Evolutionary conservation across 352 stramenopile species (phyloP), one percentile per base, ranked within the genome.

Genomic region (Phytophthora pistaciae): DNA sequence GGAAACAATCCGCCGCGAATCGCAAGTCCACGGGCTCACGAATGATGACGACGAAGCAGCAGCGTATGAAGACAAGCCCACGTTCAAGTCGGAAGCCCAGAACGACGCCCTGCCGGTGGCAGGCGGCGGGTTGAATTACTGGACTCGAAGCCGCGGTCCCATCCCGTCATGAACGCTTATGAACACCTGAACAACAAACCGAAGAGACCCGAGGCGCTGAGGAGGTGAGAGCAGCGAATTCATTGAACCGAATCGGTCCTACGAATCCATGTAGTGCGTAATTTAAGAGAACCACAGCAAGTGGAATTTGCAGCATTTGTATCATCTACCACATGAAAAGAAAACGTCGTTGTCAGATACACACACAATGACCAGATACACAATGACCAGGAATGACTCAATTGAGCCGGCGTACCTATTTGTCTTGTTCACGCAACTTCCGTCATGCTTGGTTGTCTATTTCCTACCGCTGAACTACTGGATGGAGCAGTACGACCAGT

Each of bases 1-100:
- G 66, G 88, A 93, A 60, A 93, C 84, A 0, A 85, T 93, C 49
- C 75, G 74, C 31, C 83, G 73, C 36, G 85, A 95, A 72, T 95
- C 85, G 5, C 80, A 82, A 36, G 82, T 74, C 25, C 74, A 92
- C n/a, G 82, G 84, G 5, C 78, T 93, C 54, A 66, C 78, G 14
- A 79, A 83, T 23, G 75, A 87, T 9, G 74, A 85, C 4, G 78
- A 84, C 10, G 83, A 46, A 4, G 61, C 73, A 3, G 61, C 73
- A 3, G 78, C 79, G 7, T 67, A 77, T 31, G 72, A 77, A 20
- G 27, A 79, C 6, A 78, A 83, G n/a, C 20, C n/a, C 3, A 29
- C 14, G 29, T 61, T 56, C 11, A 72, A 73, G 27, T 38, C 64
- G 49, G 55, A 75, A n/a, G 29, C 53, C 20, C 31, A 46, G 25